These are phyloP conservation scores for Lomentospora prolificans DNA, from an alignment of 2,329 filamentous ascomycete species.

Conservation along the genomic window DNA sequence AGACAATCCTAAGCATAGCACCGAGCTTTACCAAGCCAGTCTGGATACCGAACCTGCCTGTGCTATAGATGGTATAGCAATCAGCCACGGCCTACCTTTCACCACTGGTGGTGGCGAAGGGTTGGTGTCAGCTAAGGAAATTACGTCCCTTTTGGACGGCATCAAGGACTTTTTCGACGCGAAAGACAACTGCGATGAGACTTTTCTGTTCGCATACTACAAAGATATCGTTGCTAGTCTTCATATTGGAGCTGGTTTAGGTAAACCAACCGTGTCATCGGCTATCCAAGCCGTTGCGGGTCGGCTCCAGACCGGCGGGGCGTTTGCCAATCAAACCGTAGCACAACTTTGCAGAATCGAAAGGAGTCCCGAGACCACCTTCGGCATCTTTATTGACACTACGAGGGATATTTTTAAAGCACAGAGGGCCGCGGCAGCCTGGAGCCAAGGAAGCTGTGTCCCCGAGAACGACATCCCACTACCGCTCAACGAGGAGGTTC, in stretches of 20 bases:
- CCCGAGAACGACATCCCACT: background rate
- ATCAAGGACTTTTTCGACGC: background rate
- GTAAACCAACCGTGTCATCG: background rate
- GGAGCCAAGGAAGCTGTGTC: conserved; percentile 8
- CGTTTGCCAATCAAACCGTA: conserved; percentile 8
- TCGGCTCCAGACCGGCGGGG: background rate
- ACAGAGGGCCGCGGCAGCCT: conserved; percentile 4
- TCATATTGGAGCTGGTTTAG: background rate
- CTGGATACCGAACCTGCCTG: background rate
- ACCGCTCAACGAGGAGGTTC: background rate
- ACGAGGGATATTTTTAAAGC: background rate
- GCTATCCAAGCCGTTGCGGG: background rate
- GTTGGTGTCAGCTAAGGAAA: background rate
- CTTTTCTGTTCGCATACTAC: background rate
- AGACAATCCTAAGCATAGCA: background rate
- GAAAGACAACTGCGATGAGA: background rate
- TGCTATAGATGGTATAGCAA: background rate
- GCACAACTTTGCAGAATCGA: conserved; percentile 6
- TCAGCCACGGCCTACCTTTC: background rate
- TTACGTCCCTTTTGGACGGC: background rate
- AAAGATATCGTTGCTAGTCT: background rate
- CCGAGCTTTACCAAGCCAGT: background rate
- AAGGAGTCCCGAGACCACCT: conserved; percentile 4
- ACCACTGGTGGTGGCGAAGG: background rate
- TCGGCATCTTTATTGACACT: conserved; percentile 8